phyloP scores from a whole-genome alignment of 2,329 filamentous ascomycete genomes.

The Orbilia oligospora region DNA sequence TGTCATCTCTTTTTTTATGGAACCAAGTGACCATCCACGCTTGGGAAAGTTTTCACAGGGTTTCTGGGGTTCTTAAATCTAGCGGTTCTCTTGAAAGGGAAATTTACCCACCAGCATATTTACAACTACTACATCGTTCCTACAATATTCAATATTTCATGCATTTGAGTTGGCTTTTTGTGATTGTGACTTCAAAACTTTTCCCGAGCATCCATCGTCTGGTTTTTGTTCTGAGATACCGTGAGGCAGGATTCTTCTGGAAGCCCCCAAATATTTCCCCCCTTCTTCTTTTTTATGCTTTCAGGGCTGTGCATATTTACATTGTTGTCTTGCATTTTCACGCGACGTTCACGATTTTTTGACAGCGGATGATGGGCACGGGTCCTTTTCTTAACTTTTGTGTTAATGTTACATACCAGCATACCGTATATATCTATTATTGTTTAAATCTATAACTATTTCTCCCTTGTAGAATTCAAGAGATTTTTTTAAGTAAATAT shows the following conservation, averaged over 20 bases:
- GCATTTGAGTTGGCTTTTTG: constrained; percentile 25
- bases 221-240: constrained; percentile 36
- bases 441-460: constrained; percentile 16
- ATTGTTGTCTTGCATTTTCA: constrained; percentile 22
- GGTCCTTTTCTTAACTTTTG: constrained; percentile 3
- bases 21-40: constrained; percentile 26
- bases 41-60: constrained; percentile 27
- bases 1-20: constrained; percentile 17
- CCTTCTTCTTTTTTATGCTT: neutral
- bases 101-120: constrained; percentile 44
- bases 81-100: constrained; percentile 51
- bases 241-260: constrained; percentile 49
- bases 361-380: constrained; percentile 23
- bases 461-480: neutral
- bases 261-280: neutral
- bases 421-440: constrained; percentile 41
- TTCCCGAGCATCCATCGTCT: constrained; percentile 11
- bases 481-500: too few species aligned
- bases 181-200: constrained; percentile 16
- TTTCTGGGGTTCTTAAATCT: constrained; percentile 50
- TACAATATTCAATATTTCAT: constrained; percentile 38
- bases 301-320: constrained; percentile 23
- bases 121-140: constrained; percentile 6
- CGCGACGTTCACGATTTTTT: constrained; percentile 31
- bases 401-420: constrained; percentile 31